Base-by-base conservation (phyloP, 768 basidiomycete species). In the Phylloporus arenicola region DNA sequence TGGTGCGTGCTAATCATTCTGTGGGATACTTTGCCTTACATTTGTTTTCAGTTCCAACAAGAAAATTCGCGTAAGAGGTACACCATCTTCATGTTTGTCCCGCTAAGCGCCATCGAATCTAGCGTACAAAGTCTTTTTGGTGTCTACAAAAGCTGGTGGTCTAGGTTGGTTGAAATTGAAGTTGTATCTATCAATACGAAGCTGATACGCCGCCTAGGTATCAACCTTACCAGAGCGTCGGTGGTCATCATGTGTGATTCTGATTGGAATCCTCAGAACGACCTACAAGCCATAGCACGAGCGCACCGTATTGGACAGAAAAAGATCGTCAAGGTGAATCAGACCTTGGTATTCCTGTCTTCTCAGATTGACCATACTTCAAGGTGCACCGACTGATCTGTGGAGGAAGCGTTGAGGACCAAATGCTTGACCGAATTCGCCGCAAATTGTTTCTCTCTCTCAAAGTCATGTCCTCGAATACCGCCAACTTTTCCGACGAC, bases 281-380 rank as follows among this genome's bases (percentile, higher is more conserved):
- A 92, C 63, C 69, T 91, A 6, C 88, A 91, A 67, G 89, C 89
- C 1, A 88, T 91, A 64, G 89, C 89, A 20, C 76, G 89, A 37
- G 89, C 89, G 0, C 89, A 91, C 64, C 79, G 89, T 10, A 86
- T 88, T 47, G 86, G 86, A 6, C 86, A 88, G 63, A 86, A 78
- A 45, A 86, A 85, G 59, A 70, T 70, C 22, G 86, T 88, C 52
- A 79, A 84, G 64, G 80, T 81, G 58, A 22, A 59, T 25, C 11
- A 6, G 10, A 30, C 24, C 19, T 30, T 19, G 13, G 3, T 16
- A 31, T 33, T 9, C 29, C 40, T 6, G 24, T 20, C 11, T 2
- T 6, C 25, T 19, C 17, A 34, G 16, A 46, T 49, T 49, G 17
- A 49, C 44, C 30, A 30, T 39, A 34, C 20, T 19, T n/a, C 40